These are phyloP conservation scores for Scleroderma citrinum DNA, from an alignment of 768 basidiomycete genomes.

Conservation along the genomic window DNA sequence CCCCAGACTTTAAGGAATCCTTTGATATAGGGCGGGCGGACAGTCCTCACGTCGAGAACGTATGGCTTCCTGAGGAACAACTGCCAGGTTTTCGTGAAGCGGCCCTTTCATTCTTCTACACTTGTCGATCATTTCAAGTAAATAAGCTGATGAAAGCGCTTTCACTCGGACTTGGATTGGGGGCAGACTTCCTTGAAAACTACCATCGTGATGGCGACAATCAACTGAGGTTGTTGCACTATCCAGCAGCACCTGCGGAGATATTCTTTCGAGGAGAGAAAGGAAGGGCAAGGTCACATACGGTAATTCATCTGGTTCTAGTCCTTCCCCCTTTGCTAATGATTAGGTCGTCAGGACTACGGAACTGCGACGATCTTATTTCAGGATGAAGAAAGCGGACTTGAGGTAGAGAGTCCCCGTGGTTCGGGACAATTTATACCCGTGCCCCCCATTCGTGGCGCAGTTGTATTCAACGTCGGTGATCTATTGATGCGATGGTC, in stretches of 20 bases:
- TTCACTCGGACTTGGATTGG: constrained; percentile 38
- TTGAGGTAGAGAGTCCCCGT: constrained; percentile 55
- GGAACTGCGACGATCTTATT: constrained; percentile 54
- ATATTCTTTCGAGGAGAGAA: constrained; percentile 24
- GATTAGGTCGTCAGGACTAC: constrained; percentile 37
- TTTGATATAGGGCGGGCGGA: constrained; percentile 49
- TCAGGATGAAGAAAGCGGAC: constrained; percentile 55
- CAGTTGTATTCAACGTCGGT: constrained; percentile 47
- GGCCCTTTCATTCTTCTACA: constrained; percentile 46
- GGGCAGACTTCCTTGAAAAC: constrained; percentile 38
- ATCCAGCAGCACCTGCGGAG: constrained; percentile 35
- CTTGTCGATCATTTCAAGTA: constrained; percentile 32
- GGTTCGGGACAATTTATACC: constrained; percentile 38
- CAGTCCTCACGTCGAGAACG: constrained; percentile 40
- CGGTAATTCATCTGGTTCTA: constrained; percentile 1
- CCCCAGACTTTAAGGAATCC: constrained; percentile 44
- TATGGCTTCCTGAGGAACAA: constrained; percentile 49
- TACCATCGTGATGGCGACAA: constrained; percentile 43
- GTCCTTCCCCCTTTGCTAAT: background rate
- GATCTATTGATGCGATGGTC: constrained; percentile 47
- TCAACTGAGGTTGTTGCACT: constrained; percentile 53
- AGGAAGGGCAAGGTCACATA: constrained; percentile 32
- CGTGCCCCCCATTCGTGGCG: constrained; percentile 39
- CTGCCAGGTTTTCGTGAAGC: constrained; percentile 50
- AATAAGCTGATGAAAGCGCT: constrained; percentile 40